Conservation (phyloP, 331 rosid species). For the Malus hybrid region DNA sequence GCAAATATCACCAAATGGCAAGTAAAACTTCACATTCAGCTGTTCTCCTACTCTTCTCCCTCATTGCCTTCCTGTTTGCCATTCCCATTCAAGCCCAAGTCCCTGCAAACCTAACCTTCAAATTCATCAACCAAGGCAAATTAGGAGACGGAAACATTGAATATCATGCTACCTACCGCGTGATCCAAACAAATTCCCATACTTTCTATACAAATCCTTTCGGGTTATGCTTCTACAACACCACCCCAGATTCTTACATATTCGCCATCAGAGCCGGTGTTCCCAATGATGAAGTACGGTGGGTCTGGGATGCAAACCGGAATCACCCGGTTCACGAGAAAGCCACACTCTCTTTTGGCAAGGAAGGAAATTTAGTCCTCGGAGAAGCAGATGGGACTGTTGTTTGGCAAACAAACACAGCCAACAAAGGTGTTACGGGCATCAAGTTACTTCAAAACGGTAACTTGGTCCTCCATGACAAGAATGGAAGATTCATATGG, state of each 20-base stretch:
- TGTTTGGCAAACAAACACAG: slow-evolving; percentile 32
- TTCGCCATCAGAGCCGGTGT: slow-evolving; percentile 19
- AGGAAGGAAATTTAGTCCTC: slow-evolving; percentile 19
- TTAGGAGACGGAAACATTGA: not conserved
- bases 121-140: slow-evolving; percentile 13
- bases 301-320: slow-evolving; percentile 38
- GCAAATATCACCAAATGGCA: not conserved
- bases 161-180: slow-evolving; percentile 1
- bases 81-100: slow-evolving; percentile 11
- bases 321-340: slow-evolving; percentile 23
- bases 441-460: slow-evolving; percentile 19
- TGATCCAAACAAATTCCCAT: not conserved
- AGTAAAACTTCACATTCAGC: not conserved
- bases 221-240: slow-evolving; percentile 18
- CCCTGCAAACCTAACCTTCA: slow-evolving; percentile 9
- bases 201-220: not conserved
- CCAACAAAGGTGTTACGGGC: slow-evolving; percentile 22
- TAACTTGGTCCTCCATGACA: slow-evolving; percentile 20
- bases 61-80: not conserved
- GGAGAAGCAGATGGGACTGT: slow-evolving; percentile 13
- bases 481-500: slow-evolving; percentile 21
- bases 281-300: slow-evolving; percentile 17
- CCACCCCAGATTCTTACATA: slow-evolving; percentile 5
- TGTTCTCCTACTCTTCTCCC: not conserved
- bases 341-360: slow-evolving; percentile 23